Base-by-base conservation (phyloP, 2,329 filamentous ascomycete genomes). In the Seiridium cupressi region DNA sequence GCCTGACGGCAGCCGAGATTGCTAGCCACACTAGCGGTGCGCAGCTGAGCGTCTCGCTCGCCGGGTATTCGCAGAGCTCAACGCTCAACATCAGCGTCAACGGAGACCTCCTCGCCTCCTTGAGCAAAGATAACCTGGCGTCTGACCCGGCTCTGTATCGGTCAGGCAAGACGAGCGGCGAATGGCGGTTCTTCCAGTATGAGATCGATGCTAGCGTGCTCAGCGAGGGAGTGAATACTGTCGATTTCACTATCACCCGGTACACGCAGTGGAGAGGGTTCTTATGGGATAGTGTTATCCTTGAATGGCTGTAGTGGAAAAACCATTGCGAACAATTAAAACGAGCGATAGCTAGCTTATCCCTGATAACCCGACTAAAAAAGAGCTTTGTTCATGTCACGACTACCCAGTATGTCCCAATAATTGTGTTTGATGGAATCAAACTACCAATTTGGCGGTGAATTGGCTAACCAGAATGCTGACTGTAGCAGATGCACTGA, bases 71-170 rank as follows among this genome's bases (percentile, higher is more conserved):
- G 9, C 70, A 74, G n/a, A 79, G 79, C 4, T 70, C 72, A 0
- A 75, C 70, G 34, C 72, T 73, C 13, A 69, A 71, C 31, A 71
- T 81, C 9, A 61, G 74, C 10, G 69, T 77, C 32, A 81, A 81
- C 59, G 72, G 70, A 1, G 63, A 67, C 13, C 68, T 70, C 35
- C 65, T 80, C 2, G 77, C 75, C 0, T 77, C 78, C 48, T 70
- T 80, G 54, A 76, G 71, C 26, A 73, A 69, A 34, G 69, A 63
- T 8, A 55, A 60, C 10, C 55, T 82, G 11, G 58, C 73, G 31
- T 79, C 68, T 38, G 80, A 81, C 62, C 79, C 79, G 4, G 74
- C 74, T 26, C 70, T 81, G 38, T 82, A 82, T 66, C 73, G 80
- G 10, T 78, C 75, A 6, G 77, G 74, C 18, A 82, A 78, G 5